phyloP scores from a whole-genome alignment of 257 asterid genomes.

The Primulina huaijiensis region DNA sequence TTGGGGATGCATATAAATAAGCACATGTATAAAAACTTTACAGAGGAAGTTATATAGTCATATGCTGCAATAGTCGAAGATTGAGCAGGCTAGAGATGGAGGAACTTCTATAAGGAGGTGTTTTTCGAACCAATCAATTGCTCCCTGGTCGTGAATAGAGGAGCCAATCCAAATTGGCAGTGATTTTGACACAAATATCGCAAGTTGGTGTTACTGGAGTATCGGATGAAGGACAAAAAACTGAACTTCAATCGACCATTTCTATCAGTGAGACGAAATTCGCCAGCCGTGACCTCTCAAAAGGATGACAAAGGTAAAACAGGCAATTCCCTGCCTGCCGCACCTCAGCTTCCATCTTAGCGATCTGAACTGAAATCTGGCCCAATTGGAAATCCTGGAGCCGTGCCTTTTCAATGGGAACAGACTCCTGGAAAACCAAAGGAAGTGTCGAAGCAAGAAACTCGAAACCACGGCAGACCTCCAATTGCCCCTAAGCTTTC shows the following conservation, averaged over 20 bases:
- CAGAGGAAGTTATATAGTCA: neutral
- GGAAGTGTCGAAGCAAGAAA: conserved; percentile 30
- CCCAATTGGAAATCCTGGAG: conserved; percentile 59
- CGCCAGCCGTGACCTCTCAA: conserved; percentile 31
- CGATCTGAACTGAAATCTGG: conserved; percentile 76
- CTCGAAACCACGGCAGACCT: conserved; percentile 23
- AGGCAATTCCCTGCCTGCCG: conserved; percentile 19
- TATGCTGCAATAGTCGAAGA: neutral
- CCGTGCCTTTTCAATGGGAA: conserved; percentile 84
- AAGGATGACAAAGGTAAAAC: conserved; percentile 28
- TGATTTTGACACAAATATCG: conserved; percentile 27
- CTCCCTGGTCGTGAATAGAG: neutral
- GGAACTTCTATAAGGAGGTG: neutral
- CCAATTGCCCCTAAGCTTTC: conserved; percentile 67
- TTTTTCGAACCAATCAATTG: neutral
- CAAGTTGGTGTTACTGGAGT: conserved; percentile 37
- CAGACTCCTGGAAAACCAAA: conserved; percentile 72
- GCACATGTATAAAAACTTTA: neutral
- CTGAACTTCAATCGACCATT: conserved; percentile 60
- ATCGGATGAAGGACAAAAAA: conserved; percentile 62
- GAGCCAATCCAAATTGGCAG: conserved; percentile 3
- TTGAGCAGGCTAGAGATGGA: neutral
- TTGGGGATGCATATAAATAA: neutral
- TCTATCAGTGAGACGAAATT: conserved; percentile 55
- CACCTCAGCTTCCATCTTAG: conserved; percentile 48